phyloP scores from a whole-genome alignment of 371 early-diverging fungal species.

The Syncephalastrum monosporum region DNA sequence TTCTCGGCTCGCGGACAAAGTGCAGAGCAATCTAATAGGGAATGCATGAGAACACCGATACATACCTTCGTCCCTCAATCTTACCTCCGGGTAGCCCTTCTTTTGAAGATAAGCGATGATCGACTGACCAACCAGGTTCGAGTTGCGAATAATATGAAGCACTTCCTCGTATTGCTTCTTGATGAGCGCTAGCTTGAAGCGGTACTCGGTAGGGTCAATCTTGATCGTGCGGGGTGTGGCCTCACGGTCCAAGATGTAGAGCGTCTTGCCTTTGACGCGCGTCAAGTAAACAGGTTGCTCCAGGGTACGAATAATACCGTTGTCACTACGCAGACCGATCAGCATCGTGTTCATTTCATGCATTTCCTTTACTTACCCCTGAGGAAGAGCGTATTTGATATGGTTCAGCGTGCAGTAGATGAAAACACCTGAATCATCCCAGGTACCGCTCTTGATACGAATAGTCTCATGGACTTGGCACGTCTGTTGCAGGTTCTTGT shows the following conservation, averaged over 20 bases:
- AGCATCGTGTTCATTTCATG: not conserved
- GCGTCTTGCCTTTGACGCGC: conserved; percentile 77
- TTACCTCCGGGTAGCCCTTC: conserved; percentile 94
- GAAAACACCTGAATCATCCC: conserved; percentile 92
- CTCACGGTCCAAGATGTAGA: conserved; percentile 87
- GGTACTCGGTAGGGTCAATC: conserved; percentile 97
- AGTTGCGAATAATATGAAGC: conserved; percentile 89
- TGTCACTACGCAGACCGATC: conserved; percentile 61
- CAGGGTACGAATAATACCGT: conserved; percentile 93
- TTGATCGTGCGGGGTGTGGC: conserved; percentile 80
- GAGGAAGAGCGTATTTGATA: conserved; percentile 95
- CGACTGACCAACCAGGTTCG: conserved; percentile 96
- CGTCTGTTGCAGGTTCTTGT: conserved; percentile 81
- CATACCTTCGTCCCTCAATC: not conserved
- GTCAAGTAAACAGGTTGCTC: conserved; percentile 94
- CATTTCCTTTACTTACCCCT: conserved; percentile 62
- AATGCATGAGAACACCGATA: not conserved
- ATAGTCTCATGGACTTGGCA: conserved; percentile 94
- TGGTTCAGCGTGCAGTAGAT: conserved; percentile 98
- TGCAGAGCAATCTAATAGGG: conserved; percentile 83
- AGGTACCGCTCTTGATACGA: conserved; percentile 94
- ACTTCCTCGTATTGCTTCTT: conserved; percentile 91
- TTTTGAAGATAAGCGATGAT: conserved; percentile 98
- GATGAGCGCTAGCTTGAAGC: conserved; percentile 94
- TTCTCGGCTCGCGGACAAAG: conserved; percentile 94